phyloP scores from a whole-genome alignment of 306 rosid genomes.

The Delonix regia region DNA sequence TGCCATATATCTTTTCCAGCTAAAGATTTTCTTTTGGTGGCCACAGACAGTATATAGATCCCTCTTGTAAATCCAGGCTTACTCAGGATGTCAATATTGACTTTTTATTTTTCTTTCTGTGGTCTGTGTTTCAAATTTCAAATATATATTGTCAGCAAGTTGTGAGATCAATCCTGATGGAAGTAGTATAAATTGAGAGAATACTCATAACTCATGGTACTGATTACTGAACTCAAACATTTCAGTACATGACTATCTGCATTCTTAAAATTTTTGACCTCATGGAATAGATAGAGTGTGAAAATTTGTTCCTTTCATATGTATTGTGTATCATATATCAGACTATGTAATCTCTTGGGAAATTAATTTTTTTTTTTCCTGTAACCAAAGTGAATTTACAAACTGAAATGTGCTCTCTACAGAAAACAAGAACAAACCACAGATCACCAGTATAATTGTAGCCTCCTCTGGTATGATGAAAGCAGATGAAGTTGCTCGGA shows the following conservation, averaged over 20 bases:
- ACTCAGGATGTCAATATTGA: background rate
- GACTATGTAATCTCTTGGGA: background rate
- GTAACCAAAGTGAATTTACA: constrained; percentile 8
- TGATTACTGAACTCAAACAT: background rate
- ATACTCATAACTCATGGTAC: constrained; percentile 6
- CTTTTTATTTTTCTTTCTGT: background rate
- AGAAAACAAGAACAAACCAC: constrained; percentile 78
- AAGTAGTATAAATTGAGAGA: constrained; percentile 7
- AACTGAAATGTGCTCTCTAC: constrained; percentile 36
- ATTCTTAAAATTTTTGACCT: constrained; percentile 3
- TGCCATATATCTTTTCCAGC: constrained; percentile 12
- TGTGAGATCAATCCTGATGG: constrained; percentile 15
- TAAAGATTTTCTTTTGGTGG: constrained; percentile 4
- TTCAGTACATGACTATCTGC: background rate
- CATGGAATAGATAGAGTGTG: background rate
- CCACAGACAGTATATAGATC: background rate
- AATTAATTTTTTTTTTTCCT: constrained; percentile 17
- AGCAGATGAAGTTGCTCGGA: constrained; percentile 85
- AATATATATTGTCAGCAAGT: constrained; percentile 3
- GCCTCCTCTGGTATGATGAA: constrained; percentile 74
- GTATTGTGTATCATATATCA: constrained; percentile 1
- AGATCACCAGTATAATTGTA: constrained; percentile 71
- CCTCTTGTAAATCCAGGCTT: constrained; percentile 22
- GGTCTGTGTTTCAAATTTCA: constrained; percentile 2
- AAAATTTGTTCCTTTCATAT: constrained; percentile 20